These are phyloP conservation scores for Pseudogymnoascus sp. DNA, from an alignment of 2,329 filamentous ascomycete species.

Conservation along the genomic window DNA sequence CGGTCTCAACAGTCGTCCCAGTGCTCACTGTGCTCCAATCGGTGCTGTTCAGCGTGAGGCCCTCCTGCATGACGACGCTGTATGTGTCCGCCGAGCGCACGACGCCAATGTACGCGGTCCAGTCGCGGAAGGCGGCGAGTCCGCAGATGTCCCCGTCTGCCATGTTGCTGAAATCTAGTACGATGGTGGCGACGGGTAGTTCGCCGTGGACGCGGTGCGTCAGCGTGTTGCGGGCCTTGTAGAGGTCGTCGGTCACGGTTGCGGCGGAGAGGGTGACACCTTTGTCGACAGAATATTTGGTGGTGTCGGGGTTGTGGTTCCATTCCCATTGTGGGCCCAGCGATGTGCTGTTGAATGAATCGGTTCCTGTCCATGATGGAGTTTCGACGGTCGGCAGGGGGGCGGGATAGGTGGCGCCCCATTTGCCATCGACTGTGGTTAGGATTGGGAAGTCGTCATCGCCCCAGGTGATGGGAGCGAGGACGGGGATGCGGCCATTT, in stretches of 20 bases:
- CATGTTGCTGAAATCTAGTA: slow-evolving; percentile 42
- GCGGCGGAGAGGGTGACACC: slow-evolving; percentile 41
- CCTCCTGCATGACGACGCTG: slow-evolving; percentile 25
- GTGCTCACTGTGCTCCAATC: slow-evolving; percentile 28
- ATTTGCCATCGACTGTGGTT: slow-evolving; percentile 35
- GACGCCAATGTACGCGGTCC: slow-evolving; percentile 45
- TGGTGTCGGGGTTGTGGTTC: slow-evolving; percentile 53
- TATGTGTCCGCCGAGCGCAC: slow-evolving; percentile 28
- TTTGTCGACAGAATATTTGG: slow-evolving; percentile 36
- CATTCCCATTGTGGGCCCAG: slow-evolving; percentile 47
- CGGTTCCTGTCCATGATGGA: slow-evolving; percentile 31
- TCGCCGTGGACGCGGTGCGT: slow-evolving; percentile 40
- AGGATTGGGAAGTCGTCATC: slow-evolving; percentile 44
- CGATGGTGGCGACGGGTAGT: slow-evolving; percentile 40
- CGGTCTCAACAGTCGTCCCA: slow-evolving; percentile 24
- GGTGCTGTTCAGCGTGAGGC: slow-evolving; percentile 20
- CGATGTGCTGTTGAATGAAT: slow-evolving; percentile 36
- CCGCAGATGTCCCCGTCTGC: slow-evolving; percentile 44
- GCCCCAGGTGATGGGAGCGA: slow-evolving; percentile 47
- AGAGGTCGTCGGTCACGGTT: slow-evolving; percentile 45
- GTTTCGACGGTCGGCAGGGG: slow-evolving; percentile 27
- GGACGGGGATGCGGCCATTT: slow-evolving; percentile 47
- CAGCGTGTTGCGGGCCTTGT: slow-evolving; percentile 39
- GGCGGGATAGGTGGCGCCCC: slow-evolving; percentile 38
- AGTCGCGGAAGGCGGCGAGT: slow-evolving; percentile 45